A percentile compares a stretch with the other conserved stretches of the same genome.
Evolutionary conservation across 441 rosid species (phyloP).

Genomic region (Rhodomyrtus psidioides): DNA sequence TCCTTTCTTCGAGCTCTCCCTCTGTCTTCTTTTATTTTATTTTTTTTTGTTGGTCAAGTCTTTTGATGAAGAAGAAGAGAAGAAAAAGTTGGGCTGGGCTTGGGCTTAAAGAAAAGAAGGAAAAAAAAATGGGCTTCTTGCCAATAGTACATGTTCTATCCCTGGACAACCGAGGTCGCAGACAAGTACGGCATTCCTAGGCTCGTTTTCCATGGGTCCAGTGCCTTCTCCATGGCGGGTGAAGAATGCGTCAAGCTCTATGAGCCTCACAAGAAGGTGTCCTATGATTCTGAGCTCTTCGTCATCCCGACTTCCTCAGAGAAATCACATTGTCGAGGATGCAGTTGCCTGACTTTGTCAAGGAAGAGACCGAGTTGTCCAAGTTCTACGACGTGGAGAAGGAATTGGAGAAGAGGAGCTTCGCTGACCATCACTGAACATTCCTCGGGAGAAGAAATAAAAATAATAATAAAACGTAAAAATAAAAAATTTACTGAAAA

Average conservation of each 20-base stretch:
- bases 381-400: neutral
- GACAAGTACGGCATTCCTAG: conserved; percentile 7
- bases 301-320: conserved; percentile 2
- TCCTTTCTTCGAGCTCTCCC: no score
- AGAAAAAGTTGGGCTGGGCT: no score
- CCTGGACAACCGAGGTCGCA: conserved; percentile 7
- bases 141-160: conserved; percentile 8
- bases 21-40: no score
- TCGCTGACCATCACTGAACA: no score
- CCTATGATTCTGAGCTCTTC: conserved; percentile 1
- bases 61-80: no score
- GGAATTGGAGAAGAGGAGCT: neutral
- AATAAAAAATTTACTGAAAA: no score
- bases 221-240: neutral
- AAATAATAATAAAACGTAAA: no score
- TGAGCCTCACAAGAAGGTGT: conserved; percentile 5
- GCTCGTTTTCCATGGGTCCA: conserved; percentile 3
- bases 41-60: no score
- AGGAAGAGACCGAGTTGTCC: neutral
- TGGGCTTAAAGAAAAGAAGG: no score
- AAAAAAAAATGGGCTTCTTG: no score
- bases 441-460: no score
- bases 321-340: neutral
- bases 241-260: neutral
- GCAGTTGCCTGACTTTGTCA: neutral